Conservation (phyloP, 805 yeast genomes). For the Isabelozyma gotoi region DNA sequence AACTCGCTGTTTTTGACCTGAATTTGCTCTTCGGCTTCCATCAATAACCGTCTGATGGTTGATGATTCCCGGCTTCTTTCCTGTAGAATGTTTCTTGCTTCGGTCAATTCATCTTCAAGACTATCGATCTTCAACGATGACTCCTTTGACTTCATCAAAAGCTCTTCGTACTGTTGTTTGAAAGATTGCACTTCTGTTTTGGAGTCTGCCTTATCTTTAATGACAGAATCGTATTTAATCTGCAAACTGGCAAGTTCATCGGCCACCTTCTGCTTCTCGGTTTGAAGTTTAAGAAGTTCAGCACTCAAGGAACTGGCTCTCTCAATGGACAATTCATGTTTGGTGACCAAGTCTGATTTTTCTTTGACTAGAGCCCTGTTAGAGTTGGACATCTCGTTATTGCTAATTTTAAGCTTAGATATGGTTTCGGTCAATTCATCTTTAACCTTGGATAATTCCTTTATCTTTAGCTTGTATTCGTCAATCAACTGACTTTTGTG, state of each 20-base stretch:
- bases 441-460: conserved; percentile 37
- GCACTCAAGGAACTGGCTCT: conserved; percentile 28
- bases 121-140: conserved; percentile 57
- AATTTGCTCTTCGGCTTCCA: conserved; percentile 65
- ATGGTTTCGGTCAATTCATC: conserved; percentile 37
- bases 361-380: conserved; percentile 35
- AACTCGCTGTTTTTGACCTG: conserved; percentile 54
- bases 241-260: conserved; percentile 41
- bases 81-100: conserved; percentile 67
- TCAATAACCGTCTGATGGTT: conserved; percentile 64
- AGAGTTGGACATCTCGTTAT: conserved; percentile 37
- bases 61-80: conserved; percentile 80
- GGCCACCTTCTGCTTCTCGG: conserved; percentile 40
- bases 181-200: conserved; percentile 42
- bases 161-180: conserved; percentile 72
- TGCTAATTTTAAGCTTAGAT: conserved; percentile 39
- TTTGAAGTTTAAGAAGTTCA: conserved; percentile 40
- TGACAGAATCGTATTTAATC: conserved; percentile 32
- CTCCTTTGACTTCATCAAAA: conserved; percentile 66
- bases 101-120: conserved; percentile 80
- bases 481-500: conserved; percentile 44
- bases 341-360: conserved; percentile 39
- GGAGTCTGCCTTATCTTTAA: conserved; percentile 32
- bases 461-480: conserved; percentile 36
- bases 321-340: conserved; percentile 39